phyloP scores from a whole-genome alignment of 2,329 filamentous ascomycete species.

The Nemania sp. region DNA sequence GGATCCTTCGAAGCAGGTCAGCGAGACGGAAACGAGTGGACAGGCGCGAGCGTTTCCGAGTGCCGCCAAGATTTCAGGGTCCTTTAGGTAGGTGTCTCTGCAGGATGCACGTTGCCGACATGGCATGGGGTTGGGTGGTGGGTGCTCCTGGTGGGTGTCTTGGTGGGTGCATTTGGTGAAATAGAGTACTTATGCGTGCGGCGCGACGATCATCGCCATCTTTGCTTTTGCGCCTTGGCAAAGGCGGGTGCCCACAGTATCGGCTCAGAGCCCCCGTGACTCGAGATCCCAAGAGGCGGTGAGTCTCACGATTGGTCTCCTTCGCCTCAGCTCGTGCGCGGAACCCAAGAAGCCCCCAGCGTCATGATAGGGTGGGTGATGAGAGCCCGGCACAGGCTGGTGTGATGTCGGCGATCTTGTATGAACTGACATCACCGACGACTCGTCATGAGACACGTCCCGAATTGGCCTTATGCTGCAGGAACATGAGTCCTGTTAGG shows the following conservation, averaged over 20 bases:
- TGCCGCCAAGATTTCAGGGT: conserved; percentile 25
- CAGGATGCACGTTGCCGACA: conserved; percentile 16
- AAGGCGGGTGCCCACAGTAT: conserved; percentile 6
- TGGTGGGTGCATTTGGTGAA: no score
- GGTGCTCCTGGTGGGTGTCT: no score
- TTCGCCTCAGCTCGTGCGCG: conserved; percentile 1
- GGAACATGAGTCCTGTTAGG: neutral
- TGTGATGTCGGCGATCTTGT: conserved; percentile 1
- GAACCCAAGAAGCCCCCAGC: neutral
- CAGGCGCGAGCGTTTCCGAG: conserved; percentile 5
- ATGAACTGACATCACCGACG: neutral
- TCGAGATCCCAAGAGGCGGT: conserved; percentile 18
- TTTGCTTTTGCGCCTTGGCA: conserved; percentile 21
- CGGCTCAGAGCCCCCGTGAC: conserved; percentile 10
- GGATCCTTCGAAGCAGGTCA: conserved; percentile 2
- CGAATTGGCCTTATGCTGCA: neutral
- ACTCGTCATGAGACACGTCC: neutral
- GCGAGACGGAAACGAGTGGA: neutral
- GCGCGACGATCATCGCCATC: conserved; percentile 12
- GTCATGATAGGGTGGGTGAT: conserved; percentile 5
- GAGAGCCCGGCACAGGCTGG: neutral
- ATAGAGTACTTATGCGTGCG: no score
- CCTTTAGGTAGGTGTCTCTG: conserved; percentile 11
- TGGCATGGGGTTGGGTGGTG: no score
- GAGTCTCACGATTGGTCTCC: conserved; percentile 13